A percentile compares a stretch with the other conserved stretches of the same genome.
phyloP scores from a whole-genome alignment of 1,139 yeast species.

The Kurtzmaniella quercitrusa region DNA sequence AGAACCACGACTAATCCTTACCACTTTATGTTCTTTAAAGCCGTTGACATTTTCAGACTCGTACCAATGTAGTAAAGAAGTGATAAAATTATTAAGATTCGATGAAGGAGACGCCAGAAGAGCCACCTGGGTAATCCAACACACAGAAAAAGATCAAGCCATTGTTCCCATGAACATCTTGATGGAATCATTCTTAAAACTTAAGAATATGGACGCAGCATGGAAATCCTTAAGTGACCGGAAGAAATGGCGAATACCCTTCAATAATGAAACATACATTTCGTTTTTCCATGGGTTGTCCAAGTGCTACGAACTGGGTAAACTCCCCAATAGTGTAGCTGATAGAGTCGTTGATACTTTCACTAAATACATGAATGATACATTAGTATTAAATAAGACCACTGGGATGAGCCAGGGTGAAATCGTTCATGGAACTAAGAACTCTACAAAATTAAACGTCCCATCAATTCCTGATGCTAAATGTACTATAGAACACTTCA shows the following conservation, averaged over 20 bases:
- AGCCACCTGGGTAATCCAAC: conserved; percentile 48
- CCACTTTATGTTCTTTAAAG: neutral
- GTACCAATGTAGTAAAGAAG: conserved; percentile 49
- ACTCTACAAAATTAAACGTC: neutral
- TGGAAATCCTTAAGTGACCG: conserved; percentile 48
- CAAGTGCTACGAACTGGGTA: conserved; percentile 34
- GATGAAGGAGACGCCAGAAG: conserved; percentile 40
- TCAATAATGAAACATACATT: conserved; percentile 51
- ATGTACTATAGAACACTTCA: conserved; percentile 30
- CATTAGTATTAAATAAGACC: conserved; percentile 3
- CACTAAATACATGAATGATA: conserved; percentile 11
- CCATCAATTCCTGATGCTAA: neutral
- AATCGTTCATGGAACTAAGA: neutral
- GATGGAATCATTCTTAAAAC: conserved; percentile 42
- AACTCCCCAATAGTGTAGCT: conserved; percentile 18
- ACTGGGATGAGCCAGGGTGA: neutral
- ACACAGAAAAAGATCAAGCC: conserved; percentile 35
- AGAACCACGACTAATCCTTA: neutral
- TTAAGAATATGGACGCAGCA: conserved; percentile 39
- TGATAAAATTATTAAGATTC: conserved; percentile 42
- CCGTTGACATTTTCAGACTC: conserved; percentile 18
- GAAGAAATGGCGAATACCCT: conserved; percentile 56
- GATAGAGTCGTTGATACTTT: conserved; percentile 23
- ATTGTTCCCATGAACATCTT: conserved; percentile 60
- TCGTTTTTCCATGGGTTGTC: conserved; percentile 58